phyloP scores from a whole-genome alignment of 495 filamentous ascomycete species.

The Penicillium egyptiacum region DNA sequence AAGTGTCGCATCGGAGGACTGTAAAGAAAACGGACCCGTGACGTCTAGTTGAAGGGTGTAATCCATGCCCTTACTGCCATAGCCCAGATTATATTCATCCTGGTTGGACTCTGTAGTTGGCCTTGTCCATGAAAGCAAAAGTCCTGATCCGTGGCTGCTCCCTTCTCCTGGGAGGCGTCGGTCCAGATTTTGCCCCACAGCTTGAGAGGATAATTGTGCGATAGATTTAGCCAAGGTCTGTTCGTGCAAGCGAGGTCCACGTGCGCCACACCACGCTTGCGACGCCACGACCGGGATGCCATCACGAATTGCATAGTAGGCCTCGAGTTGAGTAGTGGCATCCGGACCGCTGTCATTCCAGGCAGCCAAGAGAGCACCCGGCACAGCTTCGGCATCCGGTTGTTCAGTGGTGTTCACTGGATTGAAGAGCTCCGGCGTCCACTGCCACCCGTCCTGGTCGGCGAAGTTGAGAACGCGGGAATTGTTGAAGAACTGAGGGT shows the following conservation, averaged over 20 bases:
- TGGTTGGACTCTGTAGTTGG: not conserved
- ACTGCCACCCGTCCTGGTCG: constrained; percentile 44
- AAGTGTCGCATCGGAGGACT: constrained; percentile 38
- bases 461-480: constrained; percentile 49
- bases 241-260: constrained; percentile 35
- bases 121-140: constrained; percentile 14
- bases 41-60: constrained; percentile 45
- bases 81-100: constrained; percentile 20
- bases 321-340: constrained; percentile 55
- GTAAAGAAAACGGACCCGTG: constrained; percentile 44
- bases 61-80: constrained; percentile 54
- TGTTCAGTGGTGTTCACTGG: constrained; percentile 43
- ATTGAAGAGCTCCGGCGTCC: constrained; percentile 52
- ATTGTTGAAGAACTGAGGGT: constrained; percentile 55
- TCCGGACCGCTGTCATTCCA: constrained; percentile 61
- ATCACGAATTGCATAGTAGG: constrained; percentile 53
- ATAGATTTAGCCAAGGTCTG: constrained; percentile 31
- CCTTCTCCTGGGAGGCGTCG: constrained; percentile 24
- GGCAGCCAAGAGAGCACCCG: constrained; percentile 53
- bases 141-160: not conserved
- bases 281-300: constrained; percentile 51
- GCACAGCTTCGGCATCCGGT: constrained; percentile 32
- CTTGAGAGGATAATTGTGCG: constrained; percentile 36
- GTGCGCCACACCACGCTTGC: constrained; percentile 44
- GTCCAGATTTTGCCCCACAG: constrained; percentile 53